Evolutionary conservation across 441 rosid species (phyloP).

Genomic region (Euphorbia neoarborescens): DNA sequence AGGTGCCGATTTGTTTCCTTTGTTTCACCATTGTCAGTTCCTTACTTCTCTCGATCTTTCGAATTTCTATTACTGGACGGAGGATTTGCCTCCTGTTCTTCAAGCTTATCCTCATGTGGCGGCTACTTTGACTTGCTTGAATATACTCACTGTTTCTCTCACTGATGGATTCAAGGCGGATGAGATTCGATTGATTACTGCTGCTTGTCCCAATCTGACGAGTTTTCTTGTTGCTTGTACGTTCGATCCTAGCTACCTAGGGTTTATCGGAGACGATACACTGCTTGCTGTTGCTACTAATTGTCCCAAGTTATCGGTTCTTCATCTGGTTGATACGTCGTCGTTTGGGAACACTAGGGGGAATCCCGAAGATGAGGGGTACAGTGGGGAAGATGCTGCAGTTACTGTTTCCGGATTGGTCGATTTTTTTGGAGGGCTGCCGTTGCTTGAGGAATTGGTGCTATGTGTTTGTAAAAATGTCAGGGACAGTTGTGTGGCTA

Average conservation of each 20-base stretch:
- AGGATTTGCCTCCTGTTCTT: slow-evolving; percentile 76
- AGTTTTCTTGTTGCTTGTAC: slow-evolving; percentile 60
- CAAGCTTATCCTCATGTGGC: slow-evolving; percentile 37
- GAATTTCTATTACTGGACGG: slow-evolving; percentile 75
- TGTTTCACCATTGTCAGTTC: slow-evolving; percentile 42
- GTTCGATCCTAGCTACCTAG: slow-evolving; percentile 68
- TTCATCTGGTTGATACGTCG: slow-evolving; percentile 60
- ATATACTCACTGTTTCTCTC: slow-evolving; percentile 60
- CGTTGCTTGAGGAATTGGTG: slow-evolving; percentile 52
- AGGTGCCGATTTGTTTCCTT: slow-evolving; percentile 48
- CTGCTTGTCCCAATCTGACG: slow-evolving; percentile 51
- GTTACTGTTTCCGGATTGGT: slow-evolving; percentile 35
- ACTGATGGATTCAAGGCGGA: slow-evolving; percentile 64
- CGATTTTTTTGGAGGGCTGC: slow-evolving; percentile 47
- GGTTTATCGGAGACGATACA: slow-evolving; percentile 63
- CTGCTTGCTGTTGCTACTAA: slow-evolving; percentile 46
- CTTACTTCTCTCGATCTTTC: slow-evolving; percentile 61
- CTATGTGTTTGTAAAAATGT: slow-evolving; percentile 64
- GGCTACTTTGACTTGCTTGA: slow-evolving; percentile 37
- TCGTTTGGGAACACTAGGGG: slow-evolving; percentile 38
- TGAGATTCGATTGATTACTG: slow-evolving; percentile 50
- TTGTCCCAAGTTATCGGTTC: slow-evolving; percentile 50
- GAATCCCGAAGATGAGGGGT: slow-evolving; percentile 42
- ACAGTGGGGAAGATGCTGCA: slow-evolving; percentile 44
- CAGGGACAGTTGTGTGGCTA: slow-evolving; percentile 43